Evolutionary conservation across 805 yeast genomes (phyloP), one percentile per base, ranked within the genome.

Genomic region (Monosporozyma aerobia): DNA sequence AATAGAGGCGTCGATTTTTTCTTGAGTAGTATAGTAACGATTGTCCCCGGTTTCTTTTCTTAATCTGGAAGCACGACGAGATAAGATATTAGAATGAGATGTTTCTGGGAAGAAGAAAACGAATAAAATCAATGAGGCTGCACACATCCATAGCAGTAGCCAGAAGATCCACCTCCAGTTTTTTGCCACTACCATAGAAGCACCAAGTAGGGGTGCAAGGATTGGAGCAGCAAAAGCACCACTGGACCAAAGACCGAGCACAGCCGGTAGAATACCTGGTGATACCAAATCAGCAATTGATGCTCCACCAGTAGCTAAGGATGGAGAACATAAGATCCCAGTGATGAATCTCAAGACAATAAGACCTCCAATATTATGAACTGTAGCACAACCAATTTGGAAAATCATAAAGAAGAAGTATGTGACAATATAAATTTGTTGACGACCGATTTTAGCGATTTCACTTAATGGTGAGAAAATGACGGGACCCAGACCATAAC

Each of bases 401-500:
- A 82, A 64, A 10, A 78, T 65, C 51, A 71, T 61, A 56, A 79
- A 81, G 2, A 79, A 45, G 51, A 78, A 66, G 40, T 79, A 64
- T 3, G 84, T 71, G 23, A 66, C 48, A 39, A 75, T 68, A 55
- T 80, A 81, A 43, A 79, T 72, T 30, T 73, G 68, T 51, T 77
- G 77, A 55, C 85, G 72, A 14, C 86, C 86, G 47, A 78, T 63
- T 3, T 64, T 61, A 2, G 81, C 77, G 47, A 77, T 72, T 61
- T 82, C 87, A 13, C 83, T 76, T 55, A 82, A 57, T 3, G 87
- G 86, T 0, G 83, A 76, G 51, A 80, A 77, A 2, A 80, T 55
- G 70, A 81, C 69, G 1, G 85, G 85, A 1, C 85, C 85, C 16
- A 80, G 49, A 50, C 82, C 86, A 59, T 82, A 81, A 8, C 85